Evolutionary conservation across 768 basidiomycete genomes (phyloP), one percentile per base, ranked within the genome.

Genomic region (Kondoa malvinella): DNA sequence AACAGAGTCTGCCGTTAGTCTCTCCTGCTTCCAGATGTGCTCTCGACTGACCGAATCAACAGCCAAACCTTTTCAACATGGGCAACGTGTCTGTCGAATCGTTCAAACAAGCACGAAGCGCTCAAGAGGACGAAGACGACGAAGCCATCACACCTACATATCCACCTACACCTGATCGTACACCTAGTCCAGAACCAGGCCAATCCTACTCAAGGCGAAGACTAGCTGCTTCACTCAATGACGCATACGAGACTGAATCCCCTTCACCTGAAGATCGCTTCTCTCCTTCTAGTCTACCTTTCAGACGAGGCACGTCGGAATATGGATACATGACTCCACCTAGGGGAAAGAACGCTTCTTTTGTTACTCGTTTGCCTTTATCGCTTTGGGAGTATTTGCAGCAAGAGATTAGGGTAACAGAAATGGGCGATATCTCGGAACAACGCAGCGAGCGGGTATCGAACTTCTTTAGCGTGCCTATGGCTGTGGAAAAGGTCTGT

Each of bases 391-490:
- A 92, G 70, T 92, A 94, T 76, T 81, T 94, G 26, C 80, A 86
- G 16, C 89, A 92, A 74, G 91, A 94, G 73, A 80, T 92, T 4
- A 79, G 91, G 4, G 89, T 87, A 0, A 90, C 88, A 25, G 90
- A 92, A 77, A 89, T 90, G 75, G 90, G 92, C 77, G 89, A 88
- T 0, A 89, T 90, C 71, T 89, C 92, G 73, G 90, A 92, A 75
- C 80, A 89, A 72, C 92, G 92, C 27, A 65, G 50, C 87, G 94
- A 97, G 74, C 81, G 95, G 16, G 92, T 99, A 67, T 87, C 89
- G 75, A 97, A 97, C 77, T 99, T 97, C 75, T 78, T 99, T 68
- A 86, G 83, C 65, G 91, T 97, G 61, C 95, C 95, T 1, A 73
- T 89, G 12, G 92, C 92, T 2, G 84, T 92, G 71, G 95, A 99